Base-by-base conservation (phyloP, 2,329 filamentous ascomycete genomes). In the Arthroderma sp. region DNA sequence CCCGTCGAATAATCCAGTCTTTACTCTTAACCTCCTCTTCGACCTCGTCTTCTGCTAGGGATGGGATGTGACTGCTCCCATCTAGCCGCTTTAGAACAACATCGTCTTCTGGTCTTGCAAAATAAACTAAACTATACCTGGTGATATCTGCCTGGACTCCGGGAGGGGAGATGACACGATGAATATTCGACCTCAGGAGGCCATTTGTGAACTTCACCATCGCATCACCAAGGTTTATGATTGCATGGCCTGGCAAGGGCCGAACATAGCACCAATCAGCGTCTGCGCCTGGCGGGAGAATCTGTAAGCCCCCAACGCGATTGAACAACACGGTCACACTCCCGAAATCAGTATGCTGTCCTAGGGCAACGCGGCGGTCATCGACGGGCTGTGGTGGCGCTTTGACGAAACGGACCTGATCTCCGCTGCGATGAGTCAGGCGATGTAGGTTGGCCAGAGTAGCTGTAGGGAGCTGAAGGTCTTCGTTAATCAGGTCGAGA, bases 291-390 rank as follows among this genome's bases (percentile, higher is more conserved):
- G 71, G 70, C 0, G 68, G 64, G 3, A 70, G 60, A 3, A 77
- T 68, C 53, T 77, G 74, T 5, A 77, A 60, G 0, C 74, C 74
- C 0, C 73, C 73, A 2, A 77, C 56, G 0, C 71, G 65, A 56
- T 76, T 77, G 57, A 77, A 74, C 1, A 78, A 64, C 4, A 77
- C 58, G 0, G 74, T 77, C 4, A 77, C 62, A 42, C 64, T 70
- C 38, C 73, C 74, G 50, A 76, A 76, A 51, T 77, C 74, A 2
- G 73, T 76, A 53, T 78, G 74, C 45, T 71, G 70, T 22, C 70
- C 70, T 22, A 74, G 53, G 2, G 68, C 66, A 3, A 67, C 66
- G 34, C 58, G 60, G 27, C 60, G 57, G 51, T 70, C 65, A 31
- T 66, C 58, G 3, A 52, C 46, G 3, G 66, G 63, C 50, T 73